Evolutionary conservation across 176 grass and related monocot species (phyloP).

Genomic region (Oryza glaberrima): DNA sequence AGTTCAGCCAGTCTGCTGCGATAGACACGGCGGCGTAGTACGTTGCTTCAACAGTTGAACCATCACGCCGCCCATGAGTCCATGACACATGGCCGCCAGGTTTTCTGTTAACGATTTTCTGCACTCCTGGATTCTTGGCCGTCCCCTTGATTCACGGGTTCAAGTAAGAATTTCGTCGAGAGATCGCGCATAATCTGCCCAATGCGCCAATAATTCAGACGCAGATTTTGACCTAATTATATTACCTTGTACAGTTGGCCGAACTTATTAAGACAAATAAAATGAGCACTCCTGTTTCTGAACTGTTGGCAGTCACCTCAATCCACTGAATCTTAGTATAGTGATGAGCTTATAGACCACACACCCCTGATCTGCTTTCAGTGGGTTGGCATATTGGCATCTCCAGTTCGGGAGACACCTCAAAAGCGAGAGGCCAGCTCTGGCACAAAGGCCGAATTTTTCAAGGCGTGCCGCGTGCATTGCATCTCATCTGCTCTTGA

Average conservation of each 20-base stretch:
- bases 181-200: neutral
- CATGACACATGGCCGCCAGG: neutral
- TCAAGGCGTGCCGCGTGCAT: neutral
- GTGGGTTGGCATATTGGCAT: constrained; percentile 34
- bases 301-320: neutral
- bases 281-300: neutral
- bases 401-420: constrained; percentile 22
- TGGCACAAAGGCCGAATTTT: constrained; percentile 5
- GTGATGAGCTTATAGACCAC: neutral
- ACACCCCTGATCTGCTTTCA: neutral
- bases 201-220: neutral
- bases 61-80: constrained; percentile 26
- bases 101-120: neutral
- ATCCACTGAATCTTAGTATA: neutral
- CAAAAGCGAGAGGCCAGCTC: constrained; percentile 25
- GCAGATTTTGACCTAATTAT: neutral
- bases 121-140: neutral
- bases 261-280: neutral
- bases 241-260: neutral
- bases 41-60: constrained; percentile 20
- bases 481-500: neutral
- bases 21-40: constrained; percentile 19
- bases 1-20: neutral
- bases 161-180: neutral
- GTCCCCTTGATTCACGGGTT: neutral